These are phyloP conservation scores for Salvia hispanica DNA, from an alignment of 257 asterid genomes.

Conservation along the genomic window DNA sequence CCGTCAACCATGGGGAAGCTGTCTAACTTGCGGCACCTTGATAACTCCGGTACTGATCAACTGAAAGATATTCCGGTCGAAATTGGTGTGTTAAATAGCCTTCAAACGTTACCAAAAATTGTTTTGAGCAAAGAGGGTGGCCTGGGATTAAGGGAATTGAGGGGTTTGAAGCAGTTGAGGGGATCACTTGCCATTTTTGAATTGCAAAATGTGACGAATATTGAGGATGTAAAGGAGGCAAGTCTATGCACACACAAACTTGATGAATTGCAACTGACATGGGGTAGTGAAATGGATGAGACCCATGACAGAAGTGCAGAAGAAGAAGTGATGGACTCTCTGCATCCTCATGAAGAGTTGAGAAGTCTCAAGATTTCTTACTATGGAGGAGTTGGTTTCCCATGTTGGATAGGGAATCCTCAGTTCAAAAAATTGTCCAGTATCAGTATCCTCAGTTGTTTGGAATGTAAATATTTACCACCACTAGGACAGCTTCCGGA, in stretches of 20 bases:
- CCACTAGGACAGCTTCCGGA: slow-evolving; percentile 58
- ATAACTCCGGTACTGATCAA: slow-evolving; percentile 54
- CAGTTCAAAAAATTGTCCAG: slow-evolving; percentile 43
- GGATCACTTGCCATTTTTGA: slow-evolving; percentile 59
- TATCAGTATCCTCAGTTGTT: slow-evolving; percentile 46
- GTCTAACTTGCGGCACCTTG: slow-evolving; percentile 59
- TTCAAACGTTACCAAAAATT: slow-evolving; percentile 60
- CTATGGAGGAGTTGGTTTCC: slow-evolving; percentile 50
- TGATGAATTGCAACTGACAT: slow-evolving; percentile 53
- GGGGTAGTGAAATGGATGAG: slow-evolving; percentile 47
- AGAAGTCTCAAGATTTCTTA: slow-evolving; percentile 50
- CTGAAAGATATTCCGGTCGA: slow-evolving; percentile 59
- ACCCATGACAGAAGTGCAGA: slow-evolving; percentile 35
- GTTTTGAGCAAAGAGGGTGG: slow-evolving; percentile 51
- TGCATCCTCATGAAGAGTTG: slow-evolving; percentile 56
- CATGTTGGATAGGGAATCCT: slow-evolving; percentile 67
- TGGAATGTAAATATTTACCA: slow-evolving; percentile 54
- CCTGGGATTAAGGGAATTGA: slow-evolving; percentile 48
- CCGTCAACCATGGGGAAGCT: slow-evolving; percentile 57
- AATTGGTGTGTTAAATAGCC: slow-evolving; percentile 46
- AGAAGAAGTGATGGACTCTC: slow-evolving; percentile 51
- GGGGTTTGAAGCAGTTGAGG: slow-evolving; percentile 42
- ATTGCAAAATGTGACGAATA: slow-evolving; percentile 56
- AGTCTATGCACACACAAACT: slow-evolving; percentile 42
- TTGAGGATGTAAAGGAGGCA: slow-evolving; percentile 61